Conservation (phyloP, 305 asterid species). For the Fraxinus latifolia region DNA sequence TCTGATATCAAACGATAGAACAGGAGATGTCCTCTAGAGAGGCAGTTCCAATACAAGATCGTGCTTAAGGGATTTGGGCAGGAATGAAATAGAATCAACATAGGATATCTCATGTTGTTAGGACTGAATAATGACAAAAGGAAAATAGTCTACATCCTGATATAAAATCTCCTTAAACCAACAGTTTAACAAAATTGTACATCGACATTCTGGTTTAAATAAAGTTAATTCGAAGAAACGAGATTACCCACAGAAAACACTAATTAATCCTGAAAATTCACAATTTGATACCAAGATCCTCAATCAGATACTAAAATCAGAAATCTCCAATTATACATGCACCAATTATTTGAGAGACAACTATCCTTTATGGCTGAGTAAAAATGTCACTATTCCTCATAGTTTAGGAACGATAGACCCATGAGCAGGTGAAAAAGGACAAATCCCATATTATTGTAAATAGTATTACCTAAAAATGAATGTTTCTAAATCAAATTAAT, state of each 20-base stretch:
- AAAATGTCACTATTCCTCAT: not conserved
- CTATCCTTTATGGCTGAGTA: not conserved
- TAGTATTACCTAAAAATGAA: not conserved
- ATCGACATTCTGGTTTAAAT: not conserved
- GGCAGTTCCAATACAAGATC: not conserved
- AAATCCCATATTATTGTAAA: not conserved
- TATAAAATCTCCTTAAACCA: not conserved
- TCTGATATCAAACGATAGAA: not conserved
- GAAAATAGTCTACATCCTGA: not conserved
- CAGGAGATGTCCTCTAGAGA: not conserved
- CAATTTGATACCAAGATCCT: not conserved
- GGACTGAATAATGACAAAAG: not conserved
- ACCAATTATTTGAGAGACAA: not conserved
- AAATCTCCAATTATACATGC: not conserved
- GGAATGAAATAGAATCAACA: not conserved
- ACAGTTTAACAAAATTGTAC: not conserved
- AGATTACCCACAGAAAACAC: not conserved
- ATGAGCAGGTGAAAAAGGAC: not conserved
- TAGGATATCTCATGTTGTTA: not conserved
- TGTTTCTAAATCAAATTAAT: not conserved
- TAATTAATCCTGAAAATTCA: not conserved
- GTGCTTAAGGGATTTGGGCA: not conserved
- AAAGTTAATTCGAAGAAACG: not conserved
- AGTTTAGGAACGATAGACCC: not conserved
- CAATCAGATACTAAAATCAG: not conserved